Base-by-base conservation (phyloP, 805 yeast species). In the Torulaspora quercuum region DNA sequence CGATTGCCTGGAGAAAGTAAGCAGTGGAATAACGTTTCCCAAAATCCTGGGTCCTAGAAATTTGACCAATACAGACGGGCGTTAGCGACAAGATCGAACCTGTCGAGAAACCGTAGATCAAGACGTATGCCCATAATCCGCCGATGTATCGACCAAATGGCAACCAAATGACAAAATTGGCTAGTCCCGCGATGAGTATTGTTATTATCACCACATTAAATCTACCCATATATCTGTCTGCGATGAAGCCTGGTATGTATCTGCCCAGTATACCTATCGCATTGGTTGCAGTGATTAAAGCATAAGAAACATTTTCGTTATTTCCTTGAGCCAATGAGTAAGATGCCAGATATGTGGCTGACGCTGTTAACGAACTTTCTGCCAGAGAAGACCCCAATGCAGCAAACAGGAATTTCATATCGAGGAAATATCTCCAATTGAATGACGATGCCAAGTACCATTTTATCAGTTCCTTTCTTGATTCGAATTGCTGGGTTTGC, bases 11-110 rank as follows among this genome's bases (percentile, higher is more conserved):
- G 48, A 77, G 57, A 29, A 77, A 70, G 55, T 78, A 80, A 48
- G 76, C 69, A 0, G 80, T 69, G 1, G 80, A 71, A 51, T 73
- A 76, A 12, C 78, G 65, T 46, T 70, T 69, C 6, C 80, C 81
- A 50, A 75, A 75, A 44, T 68, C 71, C 29, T 70, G 70, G 1
- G 73, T 69, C 35, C 72, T 69, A 11, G 81, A 74, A 22, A 79
- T 74, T 34, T 73, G 77, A 1, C 79, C 80, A 23, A 75, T 64
- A 47, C 82, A 73, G 2, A 74, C 77, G 2, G 83, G 82, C 10
- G 77, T 70, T 29, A 78, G 50, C 3, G 82, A 69, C 32, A 78
- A 61, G 3, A 76, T 72, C 0, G 82, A 69, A 3, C 81, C 75
- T 3, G 79, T 67, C 32, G 70, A 62, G 39, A 78, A 69, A 0